Conservation (phyloP, 495 filamentous ascomycete species). For the Penicillium bovifimosum region DNA sequence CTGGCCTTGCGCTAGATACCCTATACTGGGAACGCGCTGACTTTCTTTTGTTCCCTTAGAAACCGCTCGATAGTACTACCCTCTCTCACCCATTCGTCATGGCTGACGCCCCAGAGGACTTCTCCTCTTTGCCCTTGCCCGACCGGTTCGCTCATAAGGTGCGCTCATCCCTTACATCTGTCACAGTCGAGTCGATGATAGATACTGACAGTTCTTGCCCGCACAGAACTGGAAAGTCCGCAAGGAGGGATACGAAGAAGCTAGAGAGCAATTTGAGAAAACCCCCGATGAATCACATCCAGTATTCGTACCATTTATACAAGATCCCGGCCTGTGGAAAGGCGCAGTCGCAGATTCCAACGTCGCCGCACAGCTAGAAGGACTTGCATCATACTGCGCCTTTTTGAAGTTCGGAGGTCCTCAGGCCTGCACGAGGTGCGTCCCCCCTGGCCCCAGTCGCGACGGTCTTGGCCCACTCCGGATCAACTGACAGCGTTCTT, state of each 20-base stretch:
- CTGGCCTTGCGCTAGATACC: not conserved
- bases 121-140: constrained; percentile 69
- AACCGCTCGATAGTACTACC: not conserved
- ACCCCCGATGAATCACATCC: constrained; percentile 85
- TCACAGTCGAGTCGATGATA: not conserved
- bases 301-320: constrained; percentile 76
- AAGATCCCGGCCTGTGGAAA: constrained; percentile 86
- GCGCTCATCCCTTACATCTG: constrained; percentile 14
- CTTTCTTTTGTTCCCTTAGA: not conserved
- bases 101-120: constrained; percentile 71
- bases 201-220: constrained; percentile 10
- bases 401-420: constrained; percentile 84
- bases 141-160: constrained; percentile 90
- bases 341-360: constrained; percentile 91
- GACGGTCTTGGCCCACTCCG: not conserved
- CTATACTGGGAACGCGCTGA: constrained; percentile 1
- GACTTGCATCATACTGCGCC: constrained; percentile 75
- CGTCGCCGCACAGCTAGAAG: constrained; percentile 94
- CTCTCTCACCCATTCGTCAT: constrained; percentile 14
- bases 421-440: constrained; percentile 68
- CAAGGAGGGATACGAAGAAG: constrained; percentile 93
- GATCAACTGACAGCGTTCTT: constrained; percentile 9
- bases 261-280: constrained; percentile 75
- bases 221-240: constrained; percentile 90
- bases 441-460: not conserved